These are phyloP conservation scores for Xerocomellus chrysenteron DNA, from an alignment of 768 basidiomycete genomes.

Conservation along the genomic window DNA sequence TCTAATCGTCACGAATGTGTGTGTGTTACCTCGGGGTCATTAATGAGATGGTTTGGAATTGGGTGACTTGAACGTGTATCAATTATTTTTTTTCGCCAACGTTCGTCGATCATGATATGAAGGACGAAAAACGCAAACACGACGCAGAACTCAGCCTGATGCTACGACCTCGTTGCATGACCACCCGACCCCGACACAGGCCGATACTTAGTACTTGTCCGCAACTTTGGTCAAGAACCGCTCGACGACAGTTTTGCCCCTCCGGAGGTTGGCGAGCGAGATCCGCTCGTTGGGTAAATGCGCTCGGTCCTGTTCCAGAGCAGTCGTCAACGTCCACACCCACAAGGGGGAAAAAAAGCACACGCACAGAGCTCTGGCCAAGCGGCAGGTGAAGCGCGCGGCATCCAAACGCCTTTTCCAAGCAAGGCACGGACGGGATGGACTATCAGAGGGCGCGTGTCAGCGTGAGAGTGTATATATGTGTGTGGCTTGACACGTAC, in stretches of 20 bases:
- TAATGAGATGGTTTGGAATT: neutral
- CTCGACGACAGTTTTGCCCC: constrained; percentile 75
- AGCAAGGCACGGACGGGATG: constrained; percentile 89
- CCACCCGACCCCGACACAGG: neutral
- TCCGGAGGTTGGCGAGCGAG: constrained; percentile 74
- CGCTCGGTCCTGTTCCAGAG: constrained; percentile 69
- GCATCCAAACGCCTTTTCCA: constrained; percentile 90
- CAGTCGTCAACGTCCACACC: neutral
- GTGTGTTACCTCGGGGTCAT: neutral
- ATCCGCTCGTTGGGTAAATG: constrained; percentile 95
- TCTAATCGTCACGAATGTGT: neutral
- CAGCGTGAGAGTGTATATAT: neutral
- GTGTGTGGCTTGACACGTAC: constrained; percentile 45
- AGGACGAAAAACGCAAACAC: no score
- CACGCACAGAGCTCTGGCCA: constrained; percentile 81
- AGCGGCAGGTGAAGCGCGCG: constrained; percentile 92
- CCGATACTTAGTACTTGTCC: constrained; percentile 1
- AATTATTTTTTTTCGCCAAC: no score
- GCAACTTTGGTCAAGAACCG: constrained; percentile 65
- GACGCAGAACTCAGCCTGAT: no score
- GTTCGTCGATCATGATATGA: no score
- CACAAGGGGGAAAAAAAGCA: neutral
- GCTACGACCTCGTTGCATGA: neutral
- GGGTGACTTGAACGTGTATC: neutral
- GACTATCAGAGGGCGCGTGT: constrained; percentile 47